Conservation (phyloP, 768 basidiomycete species). For the Russula sp. region DNA sequence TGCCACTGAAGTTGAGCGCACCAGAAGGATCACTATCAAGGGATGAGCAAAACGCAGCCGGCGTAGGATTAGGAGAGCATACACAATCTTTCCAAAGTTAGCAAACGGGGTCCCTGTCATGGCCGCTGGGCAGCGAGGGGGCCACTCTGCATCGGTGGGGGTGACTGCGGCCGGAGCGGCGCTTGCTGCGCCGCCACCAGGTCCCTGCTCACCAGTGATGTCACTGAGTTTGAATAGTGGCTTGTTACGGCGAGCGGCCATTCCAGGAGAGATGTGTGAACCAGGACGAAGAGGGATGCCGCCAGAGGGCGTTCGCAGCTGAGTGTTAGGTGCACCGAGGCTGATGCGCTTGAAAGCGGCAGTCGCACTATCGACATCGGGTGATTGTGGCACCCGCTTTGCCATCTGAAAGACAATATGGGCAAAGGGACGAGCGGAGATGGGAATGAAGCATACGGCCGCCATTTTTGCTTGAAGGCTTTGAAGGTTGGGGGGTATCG, state of each 20-base stretch:
- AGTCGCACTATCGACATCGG: slow-evolving; percentile 36
- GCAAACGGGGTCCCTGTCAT: slow-evolving; percentile 74
- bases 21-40: slow-evolving; percentile 82
- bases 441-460: slow-evolving; percentile 45
- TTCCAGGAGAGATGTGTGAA: slow-evolving; percentile 31
- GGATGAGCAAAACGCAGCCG: neutral
- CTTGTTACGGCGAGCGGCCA: slow-evolving; percentile 38
- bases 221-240: slow-evolving; percentile 58
- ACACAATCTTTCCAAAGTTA: slow-evolving; percentile 94
- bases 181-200: slow-evolving; percentile 47
- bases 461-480: slow-evolving; percentile 91
- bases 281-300: slow-evolving; percentile 33
- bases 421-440: slow-evolving; percentile 8
- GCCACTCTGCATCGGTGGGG: slow-evolving; percentile 36
- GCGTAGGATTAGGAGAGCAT: slow-evolving; percentile 30
- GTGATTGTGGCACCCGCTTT: slow-evolving; percentile 31
- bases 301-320: slow-evolving; percentile 21
- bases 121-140: slow-evolving; percentile 21
- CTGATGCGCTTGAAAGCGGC: slow-evolving; percentile 35
- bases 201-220: slow-evolving; percentile 37
- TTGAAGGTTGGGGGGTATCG: slow-evolving; percentile 84
- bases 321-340: slow-evolving; percentile 20
- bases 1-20: slow-evolving; percentile 87
- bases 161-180: slow-evolving; percentile 69
- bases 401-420: slow-evolving; percentile 37